These are phyloP conservation scores for Lentinula detonsa DNA, from an alignment of 768 basidiomycete species.

Conservation along the genomic window DNA sequence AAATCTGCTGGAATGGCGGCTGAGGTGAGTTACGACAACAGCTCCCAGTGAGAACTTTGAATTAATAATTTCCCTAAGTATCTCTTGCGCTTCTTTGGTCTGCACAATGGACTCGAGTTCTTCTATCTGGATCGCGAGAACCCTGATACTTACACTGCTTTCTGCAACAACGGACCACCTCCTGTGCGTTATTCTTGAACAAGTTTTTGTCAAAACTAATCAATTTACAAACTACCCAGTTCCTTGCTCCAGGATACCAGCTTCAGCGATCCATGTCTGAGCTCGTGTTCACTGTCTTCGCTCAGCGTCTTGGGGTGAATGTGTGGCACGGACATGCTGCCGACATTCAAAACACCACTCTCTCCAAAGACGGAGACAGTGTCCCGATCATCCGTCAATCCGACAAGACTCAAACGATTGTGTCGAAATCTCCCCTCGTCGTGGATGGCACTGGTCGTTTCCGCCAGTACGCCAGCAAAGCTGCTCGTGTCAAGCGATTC, in stretches of 20 bases:
- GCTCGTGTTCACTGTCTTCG: slow-evolving; percentile 11
- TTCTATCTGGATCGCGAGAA: slow-evolving; percentile 10
- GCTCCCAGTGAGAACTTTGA: neutral
- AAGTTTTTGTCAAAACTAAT: neutral
- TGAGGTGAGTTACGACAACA: neutral
- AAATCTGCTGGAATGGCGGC: slow-evolving; percentile 9
- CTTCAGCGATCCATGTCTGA: slow-evolving; percentile 11
- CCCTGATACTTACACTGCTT: slow-evolving; percentile 7
- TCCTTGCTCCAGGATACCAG: slow-evolving; percentile 8
- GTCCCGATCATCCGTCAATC: slow-evolving; percentile 1
- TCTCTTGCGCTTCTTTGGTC: slow-evolving; percentile 10
- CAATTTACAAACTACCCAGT: neutral
- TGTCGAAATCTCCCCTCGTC: slow-evolving; percentile 7
- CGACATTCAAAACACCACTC: slow-evolving; percentile 4
- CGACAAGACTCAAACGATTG: neutral
- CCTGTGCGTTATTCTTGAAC: neutral
- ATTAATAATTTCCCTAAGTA: neutral
- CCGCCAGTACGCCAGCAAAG: neutral
- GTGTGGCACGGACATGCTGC: slow-evolving; percentile 12
- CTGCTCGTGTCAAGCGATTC: slow-evolving; percentile 9
- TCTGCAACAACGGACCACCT: slow-evolving; percentile 11
- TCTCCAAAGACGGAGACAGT: slow-evolving; percentile 8
- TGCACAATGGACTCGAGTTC: slow-evolving; percentile 10
- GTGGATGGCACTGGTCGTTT: slow-evolving; percentile 11
- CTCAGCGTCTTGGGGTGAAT: slow-evolving; percentile 11